Conservation (phyloP, 106 monocot species). For the Platanthera zijinensis region DNA sequence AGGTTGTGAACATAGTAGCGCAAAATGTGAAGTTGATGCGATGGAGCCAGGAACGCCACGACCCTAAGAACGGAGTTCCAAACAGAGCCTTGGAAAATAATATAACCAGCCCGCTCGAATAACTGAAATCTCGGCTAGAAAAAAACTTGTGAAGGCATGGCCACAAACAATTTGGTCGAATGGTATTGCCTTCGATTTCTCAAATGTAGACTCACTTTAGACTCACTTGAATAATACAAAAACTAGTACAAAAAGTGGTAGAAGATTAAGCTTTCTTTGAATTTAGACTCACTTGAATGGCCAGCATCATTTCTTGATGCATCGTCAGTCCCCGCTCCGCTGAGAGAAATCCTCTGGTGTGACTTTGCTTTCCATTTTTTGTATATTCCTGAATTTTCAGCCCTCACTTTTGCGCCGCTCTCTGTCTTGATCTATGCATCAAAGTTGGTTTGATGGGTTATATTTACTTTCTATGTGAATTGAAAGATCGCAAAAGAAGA, state of each 20-base stretch:
- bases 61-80: too few relatives aligned
- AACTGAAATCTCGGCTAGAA: too few relatives aligned
- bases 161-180: too few relatives aligned
- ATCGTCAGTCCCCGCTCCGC: slow-evolving; percentile 21
- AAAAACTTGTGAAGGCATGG: too few relatives aligned
- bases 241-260: neutral
- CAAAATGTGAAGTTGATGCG: too few relatives aligned
- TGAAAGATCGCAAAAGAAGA: neutral
- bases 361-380: slow-evolving; percentile 83
- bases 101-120: too few relatives aligned
- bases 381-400: slow-evolving; percentile 69
- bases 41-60: too few relatives aligned
- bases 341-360: slow-evolving; percentile 56
- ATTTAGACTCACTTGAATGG: slow-evolving; percentile 27
- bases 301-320: slow-evolving; percentile 15
- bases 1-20: too few relatives aligned
- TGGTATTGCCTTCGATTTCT: too few relatives aligned
- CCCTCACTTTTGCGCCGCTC: slow-evolving; percentile 69
- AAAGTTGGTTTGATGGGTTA: neutral
- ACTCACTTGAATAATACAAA: too few relatives aligned
- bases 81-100: too few relatives aligned
- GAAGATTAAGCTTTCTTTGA: neutral
- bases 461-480: neutral
- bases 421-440: slow-evolving; percentile 70
- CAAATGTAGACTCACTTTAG: too few relatives aligned